These are phyloP conservation scores for Rhodotorula graminis DNA, from an alignment of 768 basidiomycete genomes.

Conservation along the genomic window DNA sequence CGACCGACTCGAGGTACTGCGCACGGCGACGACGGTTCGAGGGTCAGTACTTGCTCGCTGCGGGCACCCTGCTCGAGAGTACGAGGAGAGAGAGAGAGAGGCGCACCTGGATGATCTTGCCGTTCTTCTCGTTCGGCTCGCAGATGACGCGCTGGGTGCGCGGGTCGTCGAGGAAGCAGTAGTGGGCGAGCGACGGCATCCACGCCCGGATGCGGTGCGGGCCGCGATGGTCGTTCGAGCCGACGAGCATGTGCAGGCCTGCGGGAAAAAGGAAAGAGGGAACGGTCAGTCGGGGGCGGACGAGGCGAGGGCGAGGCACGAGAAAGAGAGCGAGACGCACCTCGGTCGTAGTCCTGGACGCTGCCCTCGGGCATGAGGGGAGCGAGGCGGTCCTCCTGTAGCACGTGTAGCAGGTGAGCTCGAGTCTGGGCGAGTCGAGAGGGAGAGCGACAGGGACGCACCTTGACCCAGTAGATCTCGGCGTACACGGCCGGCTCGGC, in stretches of 20 bases:
- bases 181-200: conserved; percentile 38
- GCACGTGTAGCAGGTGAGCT: neutral
- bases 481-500: conserved; percentile 28
- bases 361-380: conserved; percentile 17
- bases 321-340: neutral
- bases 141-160: conserved; percentile 37
- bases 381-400: conserved; percentile 32
- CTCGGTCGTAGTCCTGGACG: conserved; percentile 36
- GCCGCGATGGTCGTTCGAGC: conserved; percentile 32
- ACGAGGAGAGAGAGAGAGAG: neutral
- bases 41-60: too few species aligned
- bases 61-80: too few species aligned
- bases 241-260: conserved; percentile 39
- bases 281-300: too few species aligned
- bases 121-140: conserved; percentile 40
- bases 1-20: conserved; percentile 37
- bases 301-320: too few species aligned
- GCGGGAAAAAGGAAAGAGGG: neutral
- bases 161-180: conserved; percentile 38
- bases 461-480: conserved; percentile 40
- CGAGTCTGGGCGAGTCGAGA: neutral
- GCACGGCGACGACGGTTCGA: too few species aligned
- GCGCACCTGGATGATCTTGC: conserved; percentile 29
- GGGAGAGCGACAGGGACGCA: neutral
- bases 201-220: conserved; percentile 38